Conservation (phyloP, 106 monocot species). For the Allium fistulosum region DNA sequence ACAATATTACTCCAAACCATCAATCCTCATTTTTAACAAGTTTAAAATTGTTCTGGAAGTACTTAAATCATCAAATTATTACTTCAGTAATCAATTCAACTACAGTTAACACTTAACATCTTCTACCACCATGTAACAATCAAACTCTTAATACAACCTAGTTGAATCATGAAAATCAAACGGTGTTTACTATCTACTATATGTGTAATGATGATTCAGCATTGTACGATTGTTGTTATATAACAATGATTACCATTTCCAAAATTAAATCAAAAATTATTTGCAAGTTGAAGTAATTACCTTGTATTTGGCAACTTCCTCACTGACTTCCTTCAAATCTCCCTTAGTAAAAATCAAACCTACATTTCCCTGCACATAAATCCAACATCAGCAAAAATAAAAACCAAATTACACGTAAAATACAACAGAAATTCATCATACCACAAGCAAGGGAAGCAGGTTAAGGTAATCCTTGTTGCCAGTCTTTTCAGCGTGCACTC, state of each 20-base stretch:
- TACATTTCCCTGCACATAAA: conserved; percentile 48
- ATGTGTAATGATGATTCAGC: too few relatives aligned
- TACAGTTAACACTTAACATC: too few relatives aligned
- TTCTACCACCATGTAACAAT: neutral
- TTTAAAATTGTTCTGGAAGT: too few relatives aligned
- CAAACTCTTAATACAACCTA: neutral
- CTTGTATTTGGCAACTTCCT: conserved; percentile 81
- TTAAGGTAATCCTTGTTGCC: conserved; percentile 55
- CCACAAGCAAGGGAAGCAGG: conserved; percentile 58
- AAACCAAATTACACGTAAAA: neutral
- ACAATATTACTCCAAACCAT: too few relatives aligned
- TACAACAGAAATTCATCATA: conserved; percentile 16
- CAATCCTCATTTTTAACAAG: too few relatives aligned
- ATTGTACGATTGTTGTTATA: neutral
- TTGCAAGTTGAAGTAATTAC: conserved; percentile 8
- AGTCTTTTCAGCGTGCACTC: conserved; percentile 62
- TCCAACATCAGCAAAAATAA: neutral
- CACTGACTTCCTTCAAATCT: conserved; percentile 83
- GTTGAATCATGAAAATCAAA: too few relatives aligned
- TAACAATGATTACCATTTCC: neutral
- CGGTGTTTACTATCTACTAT: too few relatives aligned
- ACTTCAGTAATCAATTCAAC: too few relatives aligned
- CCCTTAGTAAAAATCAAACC: conserved; percentile 87
- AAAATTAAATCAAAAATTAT: too few relatives aligned
- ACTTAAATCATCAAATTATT: too few relatives aligned